Conservation (phyloP, 2,329 filamentous ascomycete species). For the Fusarium sp. region DNA sequence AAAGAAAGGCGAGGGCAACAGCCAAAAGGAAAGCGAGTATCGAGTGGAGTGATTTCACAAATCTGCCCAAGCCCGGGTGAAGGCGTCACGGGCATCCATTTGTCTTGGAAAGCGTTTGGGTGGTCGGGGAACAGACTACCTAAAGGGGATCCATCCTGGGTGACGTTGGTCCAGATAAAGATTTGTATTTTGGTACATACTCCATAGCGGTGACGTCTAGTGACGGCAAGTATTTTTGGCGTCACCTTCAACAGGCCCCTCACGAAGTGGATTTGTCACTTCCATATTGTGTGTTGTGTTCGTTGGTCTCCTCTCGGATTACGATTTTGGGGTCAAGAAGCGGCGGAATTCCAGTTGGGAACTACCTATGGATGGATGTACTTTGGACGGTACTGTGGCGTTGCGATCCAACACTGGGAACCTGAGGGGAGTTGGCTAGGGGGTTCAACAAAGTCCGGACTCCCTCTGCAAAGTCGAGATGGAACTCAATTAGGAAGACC, state of each 20-base stretch:
- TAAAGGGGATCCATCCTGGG: slow-evolving; percentile 38
- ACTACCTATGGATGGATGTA: slow-evolving; percentile 11
- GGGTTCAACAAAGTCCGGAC: too few species aligned
- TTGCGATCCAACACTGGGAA: slow-evolving; percentile 24
- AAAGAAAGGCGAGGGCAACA: slow-evolving; percentile 22
- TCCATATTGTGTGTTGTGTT: slow-evolving; percentile 12
- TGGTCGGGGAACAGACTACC: slow-evolving; percentile 25
- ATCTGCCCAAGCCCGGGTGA: slow-evolving; percentile 34
- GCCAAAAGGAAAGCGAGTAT: slow-evolving; percentile 28
- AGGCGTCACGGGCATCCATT: slow-evolving; percentile 43
- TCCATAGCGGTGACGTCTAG: slow-evolving; percentile 23
- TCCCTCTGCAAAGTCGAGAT: too few species aligned
- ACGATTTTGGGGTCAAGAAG: slow-evolving; percentile 37
- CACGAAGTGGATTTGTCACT: slow-evolving; percentile 37
- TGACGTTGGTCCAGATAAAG: slow-evolving; percentile 40
- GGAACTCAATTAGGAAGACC: too few species aligned
- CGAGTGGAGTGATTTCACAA: slow-evolving; percentile 39
- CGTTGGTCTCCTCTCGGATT: slow-evolving; percentile 29
- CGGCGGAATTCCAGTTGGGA: slow-evolving; percentile 38
- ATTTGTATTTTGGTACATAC: slow-evolving; percentile 26
- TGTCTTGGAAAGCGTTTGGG: slow-evolving; percentile 39
- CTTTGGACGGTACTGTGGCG: slow-evolving; percentile 28
- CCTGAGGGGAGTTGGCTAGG: too few species aligned
- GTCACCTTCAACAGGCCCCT: slow-evolving; percentile 39
- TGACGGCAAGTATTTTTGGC: slow-evolving; percentile 26